These are phyloP conservation scores for Forsythia suspensa DNA, from an alignment of 257 asterid species.

Conservation along the genomic window DNA sequence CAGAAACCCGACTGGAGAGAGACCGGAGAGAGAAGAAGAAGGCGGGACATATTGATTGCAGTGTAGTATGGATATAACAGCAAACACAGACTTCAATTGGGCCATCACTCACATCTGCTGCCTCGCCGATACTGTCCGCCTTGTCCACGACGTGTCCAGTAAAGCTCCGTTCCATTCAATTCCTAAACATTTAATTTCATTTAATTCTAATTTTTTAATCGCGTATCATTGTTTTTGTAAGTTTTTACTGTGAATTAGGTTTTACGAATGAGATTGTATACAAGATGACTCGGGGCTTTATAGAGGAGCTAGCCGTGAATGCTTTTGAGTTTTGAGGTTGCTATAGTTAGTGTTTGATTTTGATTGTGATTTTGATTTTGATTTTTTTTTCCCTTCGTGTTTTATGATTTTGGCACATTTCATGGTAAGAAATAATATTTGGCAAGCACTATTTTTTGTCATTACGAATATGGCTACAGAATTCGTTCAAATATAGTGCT, in stretches of 20 bases:
- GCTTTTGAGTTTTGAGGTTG: slow-evolving; percentile 69
- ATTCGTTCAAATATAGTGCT: no score
- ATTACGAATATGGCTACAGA: no score
- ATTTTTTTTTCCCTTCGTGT: neutral
- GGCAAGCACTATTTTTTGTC: no score
- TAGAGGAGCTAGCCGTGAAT: slow-evolving; percentile 83
- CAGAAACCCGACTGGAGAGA: neutral
- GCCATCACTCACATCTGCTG: neutral
- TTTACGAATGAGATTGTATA: slow-evolving; percentile 57
- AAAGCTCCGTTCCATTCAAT: neutral
- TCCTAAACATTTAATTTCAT: neutral
- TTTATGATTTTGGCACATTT: neutral
- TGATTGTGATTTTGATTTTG: no score
- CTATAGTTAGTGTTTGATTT: slow-evolving; percentile 56
- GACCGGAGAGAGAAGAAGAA: neutral
- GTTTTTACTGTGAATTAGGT: slow-evolving; percentile 30
- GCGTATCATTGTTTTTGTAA: neutral
- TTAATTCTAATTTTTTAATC: neutral
- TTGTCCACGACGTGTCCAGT: slow-evolving; percentile 71
- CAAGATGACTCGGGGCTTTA: slow-evolving; percentile 57
- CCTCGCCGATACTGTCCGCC: slow-evolving; percentile 29
- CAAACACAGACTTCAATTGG: neutral
- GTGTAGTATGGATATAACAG: no score
- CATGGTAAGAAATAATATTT: neutral
- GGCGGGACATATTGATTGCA: neutral